Percentiles rank a stretch among this genome's conserved stretches.
Conservation (phyloP, 352 stramenopile species). For the Phytophthora cryptogea region DNA sequence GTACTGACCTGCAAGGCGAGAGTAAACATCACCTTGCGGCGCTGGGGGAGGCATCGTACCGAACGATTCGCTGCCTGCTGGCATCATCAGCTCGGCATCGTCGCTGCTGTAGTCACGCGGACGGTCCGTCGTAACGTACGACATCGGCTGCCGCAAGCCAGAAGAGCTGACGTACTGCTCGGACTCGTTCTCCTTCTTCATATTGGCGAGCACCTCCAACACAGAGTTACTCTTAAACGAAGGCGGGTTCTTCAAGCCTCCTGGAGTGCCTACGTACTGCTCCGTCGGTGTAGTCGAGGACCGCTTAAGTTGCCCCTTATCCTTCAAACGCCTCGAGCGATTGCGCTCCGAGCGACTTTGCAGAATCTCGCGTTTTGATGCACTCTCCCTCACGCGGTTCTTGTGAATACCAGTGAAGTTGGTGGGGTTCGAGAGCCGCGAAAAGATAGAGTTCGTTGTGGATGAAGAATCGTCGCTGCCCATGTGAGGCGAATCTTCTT, state of each 20-base stretch:
- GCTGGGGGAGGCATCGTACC: constrained; percentile 51
- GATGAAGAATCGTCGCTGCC: constrained; percentile 71
- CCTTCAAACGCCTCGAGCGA: constrained; percentile 69
- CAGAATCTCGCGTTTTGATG: constrained; percentile 79
- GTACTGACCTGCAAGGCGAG: constrained; percentile 77
- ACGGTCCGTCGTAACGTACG: constrained; percentile 44
- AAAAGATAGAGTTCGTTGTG: constrained; percentile 73
- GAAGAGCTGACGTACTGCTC: constrained; percentile 52
- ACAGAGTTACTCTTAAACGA: constrained; percentile 71
- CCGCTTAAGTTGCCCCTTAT: constrained; percentile 62
- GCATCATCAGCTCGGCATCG: constrained; percentile 22
- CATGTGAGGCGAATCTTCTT: constrained; percentile 54
- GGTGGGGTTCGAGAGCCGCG: constrained; percentile 81
- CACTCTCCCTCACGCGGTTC: constrained; percentile 80
- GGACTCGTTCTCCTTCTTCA: constrained; percentile 82
- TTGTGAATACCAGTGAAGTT: constrained; percentile 92
- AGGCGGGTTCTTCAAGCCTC: constrained; percentile 55
- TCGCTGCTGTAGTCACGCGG: constrained; percentile 44
- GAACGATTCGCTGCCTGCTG: constrained; percentile 19
- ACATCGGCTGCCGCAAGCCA: constrained; percentile 48
- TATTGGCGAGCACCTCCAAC: constrained; percentile 82
- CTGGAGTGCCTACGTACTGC: constrained; percentile 40
- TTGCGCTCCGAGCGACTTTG: constrained; percentile 77
- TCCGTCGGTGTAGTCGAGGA: constrained; percentile 58
- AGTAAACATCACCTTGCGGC: constrained; percentile 79